Evolutionary conservation across 345 rosid genomes (phyloP).

Genomic region (Gossypium arboreum): DNA sequence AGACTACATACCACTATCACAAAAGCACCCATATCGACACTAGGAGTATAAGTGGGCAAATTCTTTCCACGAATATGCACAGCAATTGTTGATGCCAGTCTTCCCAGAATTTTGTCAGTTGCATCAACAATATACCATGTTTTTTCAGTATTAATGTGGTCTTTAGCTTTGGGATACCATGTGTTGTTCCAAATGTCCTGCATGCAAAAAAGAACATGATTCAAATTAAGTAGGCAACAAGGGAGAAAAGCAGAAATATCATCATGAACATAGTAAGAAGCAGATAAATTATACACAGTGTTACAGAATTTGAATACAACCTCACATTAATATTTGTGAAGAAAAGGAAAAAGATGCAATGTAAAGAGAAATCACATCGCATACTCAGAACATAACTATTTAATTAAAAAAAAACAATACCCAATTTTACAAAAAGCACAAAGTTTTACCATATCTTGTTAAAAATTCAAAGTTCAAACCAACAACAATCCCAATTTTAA

Average conservation of each 20-base stretch:
- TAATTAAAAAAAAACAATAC: background rate
- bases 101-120: conserved; percentile 80
- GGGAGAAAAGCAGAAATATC: background rate
- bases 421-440: conserved; percentile 2
- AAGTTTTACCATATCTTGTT: background rate
- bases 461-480: background rate
- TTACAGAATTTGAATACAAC: background rate
- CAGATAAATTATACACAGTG: background rate
- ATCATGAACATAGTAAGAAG: background rate
- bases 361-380: background rate
- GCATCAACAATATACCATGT: conserved; percentile 91
- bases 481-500: background rate
- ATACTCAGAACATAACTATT: background rate
- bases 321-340: background rate
- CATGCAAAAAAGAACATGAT: background rate
- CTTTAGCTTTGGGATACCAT: conserved; percentile 94
- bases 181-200: conserved; percentile 96
- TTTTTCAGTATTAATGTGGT: conserved; percentile 81
- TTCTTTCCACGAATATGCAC: conserved; percentile 87
- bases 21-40: conserved; percentile 97
- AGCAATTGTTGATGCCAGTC: conserved; percentile 88
- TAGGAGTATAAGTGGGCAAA: conserved; percentile 84
- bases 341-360: background rate
- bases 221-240: conserved; percentile 6
- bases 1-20: conserved; percentile 81